Conservation (phyloP, 345 rosid species). For the Zanthoxylum bungeanum region DNA sequence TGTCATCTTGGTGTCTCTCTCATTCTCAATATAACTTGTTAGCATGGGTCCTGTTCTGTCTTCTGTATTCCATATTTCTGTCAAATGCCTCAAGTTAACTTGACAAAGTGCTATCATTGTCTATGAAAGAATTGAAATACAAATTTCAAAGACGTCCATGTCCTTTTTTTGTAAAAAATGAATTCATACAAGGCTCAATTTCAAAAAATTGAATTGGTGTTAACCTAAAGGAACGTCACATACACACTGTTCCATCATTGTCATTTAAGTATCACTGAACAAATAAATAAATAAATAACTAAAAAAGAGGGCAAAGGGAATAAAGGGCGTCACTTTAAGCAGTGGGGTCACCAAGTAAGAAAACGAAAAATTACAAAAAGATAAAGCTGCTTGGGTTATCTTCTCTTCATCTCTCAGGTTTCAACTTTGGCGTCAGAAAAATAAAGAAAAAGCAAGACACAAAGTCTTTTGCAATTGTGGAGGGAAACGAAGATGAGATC, state of each 20-base stretch:
- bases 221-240: too few species aligned
- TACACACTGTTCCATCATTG: neutral
- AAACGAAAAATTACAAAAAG: constrained; percentile 17
- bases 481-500: constrained; percentile 5
- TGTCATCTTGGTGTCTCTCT: neutral
- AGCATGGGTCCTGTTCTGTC: neutral
- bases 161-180: neutral
- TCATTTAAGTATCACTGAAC: neutral
- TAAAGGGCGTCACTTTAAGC: constrained; percentile 42
- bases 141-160: neutral
- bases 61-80: neutral
- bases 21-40: neutral
- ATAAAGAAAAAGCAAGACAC: neutral
- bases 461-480: neutral
- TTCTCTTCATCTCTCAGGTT: neutral
- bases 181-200: neutral
- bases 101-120: neutral
- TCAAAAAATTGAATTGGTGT: neutral
- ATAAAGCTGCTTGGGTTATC: constrained; percentile 22
- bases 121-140: neutral
- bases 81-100: neutral
- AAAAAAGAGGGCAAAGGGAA: constrained; percentile 46
- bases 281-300: neutral
- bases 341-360: constrained; percentile 30
- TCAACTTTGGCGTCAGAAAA: constrained; percentile 16